Conservation (phyloP, 2,329 filamentous ascomycete genomes). For the Colletotrichum graminicola region DNA sequence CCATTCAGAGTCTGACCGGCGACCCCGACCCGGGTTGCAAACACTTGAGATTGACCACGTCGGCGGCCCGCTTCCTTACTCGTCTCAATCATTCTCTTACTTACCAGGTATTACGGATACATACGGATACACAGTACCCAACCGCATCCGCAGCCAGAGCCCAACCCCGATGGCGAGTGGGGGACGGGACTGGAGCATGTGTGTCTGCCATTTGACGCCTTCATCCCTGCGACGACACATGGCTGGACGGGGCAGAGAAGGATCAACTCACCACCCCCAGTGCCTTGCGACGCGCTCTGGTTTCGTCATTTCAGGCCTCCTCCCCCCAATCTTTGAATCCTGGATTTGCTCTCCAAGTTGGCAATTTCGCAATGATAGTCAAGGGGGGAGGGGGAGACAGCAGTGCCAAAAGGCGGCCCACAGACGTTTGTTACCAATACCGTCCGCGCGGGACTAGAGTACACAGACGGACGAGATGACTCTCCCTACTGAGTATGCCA, state of each 20-base stretch:
- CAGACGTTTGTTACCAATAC: slow-evolving; percentile 11
- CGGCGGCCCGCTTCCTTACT: not conserved
- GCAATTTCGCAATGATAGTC: slow-evolving; percentile 6
- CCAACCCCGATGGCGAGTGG: slow-evolving; percentile 23
- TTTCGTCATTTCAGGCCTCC: slow-evolving; percentile 5
- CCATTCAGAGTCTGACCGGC: not conserved
- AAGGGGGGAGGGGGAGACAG: not conserved
- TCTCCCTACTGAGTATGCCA: not conserved
- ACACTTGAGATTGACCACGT: slow-evolving; percentile 10
- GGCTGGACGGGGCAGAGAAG: not conserved
- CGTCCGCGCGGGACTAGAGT: slow-evolving; percentile 8
- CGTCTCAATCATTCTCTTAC: slow-evolving; percentile 5
- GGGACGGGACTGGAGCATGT: not conserved
- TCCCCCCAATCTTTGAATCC: not conserved
- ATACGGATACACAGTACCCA: slow-evolving; percentile 22
- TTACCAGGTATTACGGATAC: slow-evolving; percentile 28
- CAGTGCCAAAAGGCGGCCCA: slow-evolving; percentile 5
- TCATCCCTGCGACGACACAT: not conserved
- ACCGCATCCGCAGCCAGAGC: slow-evolving; percentile 17
- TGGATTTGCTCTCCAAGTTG: not conserved
- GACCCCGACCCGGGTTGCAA: not conserved
- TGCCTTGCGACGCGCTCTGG: not conserved
- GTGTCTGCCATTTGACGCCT: not conserved
- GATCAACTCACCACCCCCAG: slow-evolving; percentile 9
- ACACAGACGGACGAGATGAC: slow-evolving; percentile 1